Percentiles rank a stretch among this genome's conserved stretches.
These are phyloP conservation scores for Clonostachys solani DNA, from an alignment of 2,329 filamentous ascomycete genomes.

Conservation along the genomic window DNA sequence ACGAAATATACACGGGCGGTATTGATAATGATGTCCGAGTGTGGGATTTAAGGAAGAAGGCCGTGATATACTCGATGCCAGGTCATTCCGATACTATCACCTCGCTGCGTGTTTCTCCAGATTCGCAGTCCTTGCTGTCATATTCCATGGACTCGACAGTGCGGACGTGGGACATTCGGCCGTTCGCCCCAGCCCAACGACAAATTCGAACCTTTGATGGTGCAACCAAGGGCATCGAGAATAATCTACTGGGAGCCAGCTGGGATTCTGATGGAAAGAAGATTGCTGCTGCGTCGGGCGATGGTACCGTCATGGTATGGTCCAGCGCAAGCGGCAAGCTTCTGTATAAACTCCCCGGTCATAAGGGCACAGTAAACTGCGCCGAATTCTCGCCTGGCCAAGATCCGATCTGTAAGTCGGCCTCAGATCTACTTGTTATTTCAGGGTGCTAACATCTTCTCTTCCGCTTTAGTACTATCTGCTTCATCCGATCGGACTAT, in stretches of 20 bases:
- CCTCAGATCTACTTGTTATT: neutral
- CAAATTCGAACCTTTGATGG: slow-evolving; percentile 88
- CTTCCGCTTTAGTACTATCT: slow-evolving; percentile 64
- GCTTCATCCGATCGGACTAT: slow-evolving; percentile 86
- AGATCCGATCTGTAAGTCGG: slow-evolving; percentile 79
- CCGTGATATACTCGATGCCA: slow-evolving; percentile 78
- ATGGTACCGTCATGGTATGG: slow-evolving; percentile 90
- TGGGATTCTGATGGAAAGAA: neutral
- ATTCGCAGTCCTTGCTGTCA: slow-evolving; percentile 84
- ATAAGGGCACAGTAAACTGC: slow-evolving; percentile 93
- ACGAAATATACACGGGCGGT: slow-evolving; percentile 89
- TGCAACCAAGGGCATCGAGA: slow-evolving; percentile 81
- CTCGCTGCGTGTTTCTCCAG: slow-evolving; percentile 85
- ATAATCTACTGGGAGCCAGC: slow-evolving; percentile 72
- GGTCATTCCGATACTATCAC: slow-evolving; percentile 93
- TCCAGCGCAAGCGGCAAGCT: slow-evolving; percentile 84
- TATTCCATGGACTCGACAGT: slow-evolving; percentile 94
- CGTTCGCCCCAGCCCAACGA: slow-evolving; percentile 85
- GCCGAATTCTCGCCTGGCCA: slow-evolving; percentile 83
- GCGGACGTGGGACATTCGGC: slow-evolving; percentile 91
- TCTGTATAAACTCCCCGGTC: slow-evolving; percentile 89
- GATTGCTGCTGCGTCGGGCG: slow-evolving; percentile 70
- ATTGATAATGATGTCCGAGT: slow-evolving; percentile 98
- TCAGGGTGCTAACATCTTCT: slow-evolving; percentile 22
- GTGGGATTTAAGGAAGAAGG: slow-evolving; percentile 93